phyloP scores from a whole-genome alignment of 495 filamentous ascomycete genomes.

The Annulohypoxylon moriforme region DNA sequence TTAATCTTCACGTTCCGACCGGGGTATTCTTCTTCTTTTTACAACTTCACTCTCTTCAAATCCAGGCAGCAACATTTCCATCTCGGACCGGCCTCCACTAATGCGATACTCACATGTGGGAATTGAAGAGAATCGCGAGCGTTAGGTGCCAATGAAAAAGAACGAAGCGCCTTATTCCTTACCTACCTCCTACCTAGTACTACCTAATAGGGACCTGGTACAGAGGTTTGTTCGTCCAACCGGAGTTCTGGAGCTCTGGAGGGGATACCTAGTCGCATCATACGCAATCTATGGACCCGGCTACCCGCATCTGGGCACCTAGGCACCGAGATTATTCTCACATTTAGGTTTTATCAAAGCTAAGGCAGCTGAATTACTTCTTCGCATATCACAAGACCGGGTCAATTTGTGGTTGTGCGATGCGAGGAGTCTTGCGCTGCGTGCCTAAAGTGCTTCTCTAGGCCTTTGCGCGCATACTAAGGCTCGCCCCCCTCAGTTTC shows the following conservation, averaged over 20 bases:
- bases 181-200: neutral
- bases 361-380: slow-evolving; percentile 40
- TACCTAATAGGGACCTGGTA: too few species aligned
- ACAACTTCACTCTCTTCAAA: slow-evolving; percentile 22
- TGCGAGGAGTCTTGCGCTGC: slow-evolving; percentile 22
- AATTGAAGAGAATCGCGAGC: neutral
- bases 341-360: slow-evolving; percentile 7
- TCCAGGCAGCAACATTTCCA: slow-evolving; percentile 41
- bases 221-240: slow-evolving; percentile 14
- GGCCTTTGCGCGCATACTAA: neutral
- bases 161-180: too few species aligned
- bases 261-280: slow-evolving; percentile 5
- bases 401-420: slow-evolving; percentile 8
- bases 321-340: slow-evolving; percentile 44
- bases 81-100: slow-evolving; percentile 13
- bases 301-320: slow-evolving; percentile 9
- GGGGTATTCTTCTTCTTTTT: neutral
- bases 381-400: slow-evolving; percentile 11
- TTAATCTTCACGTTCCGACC: neutral
- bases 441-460: slow-evolving; percentile 13
- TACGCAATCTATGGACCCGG: slow-evolving; percentile 22
- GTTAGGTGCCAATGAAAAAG: neutral
- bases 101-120: slow-evolving; percentile 3
- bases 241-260: neutral
- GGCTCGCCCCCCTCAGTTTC: slow-evolving; percentile 1